Evolutionary conservation across 176 grass and related monocot genomes (phyloP).

Genomic region (Panicum miliaceum): DNA sequence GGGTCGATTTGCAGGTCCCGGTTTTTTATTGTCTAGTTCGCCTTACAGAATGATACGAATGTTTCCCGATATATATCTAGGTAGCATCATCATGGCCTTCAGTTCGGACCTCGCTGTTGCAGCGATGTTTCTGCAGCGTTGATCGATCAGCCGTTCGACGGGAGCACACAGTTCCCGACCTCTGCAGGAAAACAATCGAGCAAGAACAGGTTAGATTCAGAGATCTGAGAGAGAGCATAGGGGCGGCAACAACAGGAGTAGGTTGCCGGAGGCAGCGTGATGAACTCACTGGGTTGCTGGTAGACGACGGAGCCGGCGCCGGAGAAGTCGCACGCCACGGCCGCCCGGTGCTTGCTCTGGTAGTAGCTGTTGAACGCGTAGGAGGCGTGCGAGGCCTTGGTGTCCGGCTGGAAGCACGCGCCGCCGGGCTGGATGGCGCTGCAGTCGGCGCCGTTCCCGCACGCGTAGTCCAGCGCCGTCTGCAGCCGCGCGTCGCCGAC

Average conservation of each 20-base stretch:
- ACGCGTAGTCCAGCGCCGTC: constrained; percentile 50
- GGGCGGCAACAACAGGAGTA: no score
- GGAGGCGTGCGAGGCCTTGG: constrained; percentile 42
- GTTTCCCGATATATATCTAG: no score
- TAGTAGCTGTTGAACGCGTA: constrained; percentile 66
- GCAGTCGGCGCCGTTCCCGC: constrained; percentile 35
- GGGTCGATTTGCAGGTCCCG: no score
- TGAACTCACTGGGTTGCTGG: no score
- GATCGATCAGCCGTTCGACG: not conserved
- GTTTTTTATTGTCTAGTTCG: no score
- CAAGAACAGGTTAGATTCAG: no score
- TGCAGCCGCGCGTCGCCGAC: constrained; percentile 27
- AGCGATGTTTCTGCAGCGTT: no score
- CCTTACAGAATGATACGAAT: no score
- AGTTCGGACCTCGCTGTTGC: no score
- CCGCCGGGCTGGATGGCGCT: constrained; percentile 29
- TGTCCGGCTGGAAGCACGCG: constrained; percentile 54
- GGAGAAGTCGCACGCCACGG: constrained; percentile 34
- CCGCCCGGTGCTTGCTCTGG: constrained; percentile 29
- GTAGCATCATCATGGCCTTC: no score
- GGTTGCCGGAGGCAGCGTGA: no score
- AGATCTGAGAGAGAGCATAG: no score
- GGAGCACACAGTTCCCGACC: constrained; percentile 38
- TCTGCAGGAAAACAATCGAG: not conserved
- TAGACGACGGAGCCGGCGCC: constrained; percentile 31